These are phyloP conservation scores for Moricandia moricandioides DNA, from an alignment of 345 rosid species.

Conservation along the genomic window DNA sequence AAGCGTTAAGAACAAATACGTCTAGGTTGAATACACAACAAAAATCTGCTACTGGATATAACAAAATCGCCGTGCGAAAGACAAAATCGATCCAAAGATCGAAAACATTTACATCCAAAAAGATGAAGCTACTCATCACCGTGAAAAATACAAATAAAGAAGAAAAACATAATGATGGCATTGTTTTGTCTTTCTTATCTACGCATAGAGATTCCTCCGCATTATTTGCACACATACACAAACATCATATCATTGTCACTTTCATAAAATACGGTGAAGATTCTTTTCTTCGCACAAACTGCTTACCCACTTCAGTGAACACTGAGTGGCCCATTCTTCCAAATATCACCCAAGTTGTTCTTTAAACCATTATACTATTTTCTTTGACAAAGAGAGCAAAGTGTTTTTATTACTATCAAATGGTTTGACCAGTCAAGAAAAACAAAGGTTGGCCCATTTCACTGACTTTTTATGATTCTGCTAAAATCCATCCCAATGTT, in stretches of 20 bases:
- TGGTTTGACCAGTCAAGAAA: slow-evolving; percentile 32
- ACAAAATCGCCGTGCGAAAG: no score
- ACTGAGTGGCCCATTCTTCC: slow-evolving; percentile 37
- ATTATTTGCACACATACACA: slow-evolving; percentile 30
- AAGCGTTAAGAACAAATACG: no score
- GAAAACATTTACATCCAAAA: no score
- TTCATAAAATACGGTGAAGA: slow-evolving; percentile 24
- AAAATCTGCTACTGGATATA: no score
- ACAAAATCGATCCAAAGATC: no score
- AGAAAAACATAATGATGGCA: slow-evolving; percentile 29
- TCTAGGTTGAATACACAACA: no score
- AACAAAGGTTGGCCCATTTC: slow-evolving; percentile 26
- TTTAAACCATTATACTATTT: slow-evolving; percentile 20
- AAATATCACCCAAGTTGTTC: slow-evolving; percentile 26
- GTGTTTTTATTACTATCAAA: slow-evolving; percentile 23
- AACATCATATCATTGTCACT: slow-evolving; percentile 25
- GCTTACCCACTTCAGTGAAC: slow-evolving; percentile 36
- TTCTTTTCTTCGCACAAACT: slow-evolving; percentile 54
- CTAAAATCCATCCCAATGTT: slow-evolving; percentile 28
- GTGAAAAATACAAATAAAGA: no score
- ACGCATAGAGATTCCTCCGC: slow-evolving; percentile 38
- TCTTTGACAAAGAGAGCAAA: slow-evolving; percentile 36
- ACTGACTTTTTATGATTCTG: slow-evolving; percentile 24
- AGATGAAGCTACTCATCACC: no score
- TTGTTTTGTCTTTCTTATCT: slow-evolving; percentile 20